phyloP scores from a whole-genome alignment of 208 protist species.

The Trypanosoma avium region DNA sequence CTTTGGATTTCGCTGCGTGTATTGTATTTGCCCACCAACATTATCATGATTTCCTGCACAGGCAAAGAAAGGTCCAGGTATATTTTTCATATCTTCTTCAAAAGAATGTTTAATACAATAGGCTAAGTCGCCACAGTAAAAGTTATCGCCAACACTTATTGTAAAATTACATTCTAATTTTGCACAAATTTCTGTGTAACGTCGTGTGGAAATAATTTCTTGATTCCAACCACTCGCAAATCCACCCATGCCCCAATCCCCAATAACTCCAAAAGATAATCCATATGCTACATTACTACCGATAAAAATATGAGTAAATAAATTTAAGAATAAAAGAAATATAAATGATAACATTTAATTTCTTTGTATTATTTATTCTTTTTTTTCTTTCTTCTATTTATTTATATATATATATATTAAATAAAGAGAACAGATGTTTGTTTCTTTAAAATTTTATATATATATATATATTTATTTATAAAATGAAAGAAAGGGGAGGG shows the following conservation, averaged over 20 bases:
- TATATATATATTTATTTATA: conserved; percentile 19
- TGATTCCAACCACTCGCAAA: neutral
- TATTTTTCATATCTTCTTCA: conserved; percentile 26
- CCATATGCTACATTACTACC: conserved; percentile 2
- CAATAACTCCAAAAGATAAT: conserved; percentile 30
- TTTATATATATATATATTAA: too few species aligned
- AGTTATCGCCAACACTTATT: conserved; percentile 27
- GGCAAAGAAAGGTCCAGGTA: conserved; percentile 26
- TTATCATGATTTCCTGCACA: conserved; percentile 28
- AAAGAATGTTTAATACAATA: conserved; percentile 28
- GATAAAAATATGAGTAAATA: conserved; percentile 2
- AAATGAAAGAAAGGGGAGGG: neutral
- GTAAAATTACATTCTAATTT: conserved; percentile 29
- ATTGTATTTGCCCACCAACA: conserved; percentile 15
- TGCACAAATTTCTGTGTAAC: conserved; percentile 17
- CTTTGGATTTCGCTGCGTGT: conserved; percentile 13
- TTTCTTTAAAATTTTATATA: too few species aligned
- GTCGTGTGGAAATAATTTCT: conserved; percentile 23
- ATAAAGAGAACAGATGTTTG: too few species aligned
- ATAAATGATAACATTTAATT: neutral
- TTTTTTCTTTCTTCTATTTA: too few species aligned
- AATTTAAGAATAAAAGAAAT: neutral
- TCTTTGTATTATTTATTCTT: too few species aligned
- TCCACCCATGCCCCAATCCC: conserved; percentile 28
- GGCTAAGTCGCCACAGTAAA: conserved; percentile 20